These are phyloP conservation scores for Pittosporum tobira DNA, from an alignment of 129 eudicot genomes.

Conservation along the genomic window DNA sequence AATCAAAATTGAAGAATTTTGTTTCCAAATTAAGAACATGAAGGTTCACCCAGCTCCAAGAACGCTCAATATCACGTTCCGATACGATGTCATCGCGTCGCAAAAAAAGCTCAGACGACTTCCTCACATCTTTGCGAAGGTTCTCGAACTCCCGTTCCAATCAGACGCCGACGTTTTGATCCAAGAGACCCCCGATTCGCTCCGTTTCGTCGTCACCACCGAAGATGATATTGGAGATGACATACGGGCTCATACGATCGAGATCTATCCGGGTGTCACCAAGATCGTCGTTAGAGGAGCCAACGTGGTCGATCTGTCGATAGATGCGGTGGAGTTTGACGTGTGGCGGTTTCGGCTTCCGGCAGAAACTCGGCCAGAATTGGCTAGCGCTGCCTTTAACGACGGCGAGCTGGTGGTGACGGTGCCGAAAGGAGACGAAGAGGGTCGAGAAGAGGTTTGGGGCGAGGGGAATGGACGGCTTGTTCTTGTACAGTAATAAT, in stretches of 20 bases:
- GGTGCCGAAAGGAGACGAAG: slow-evolving; percentile 61
- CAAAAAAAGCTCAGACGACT: slow-evolving; percentile 83
- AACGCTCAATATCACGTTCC: slow-evolving; percentile 52
- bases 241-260: slow-evolving; percentile 49
- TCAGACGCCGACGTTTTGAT: slow-evolving; percentile 72
- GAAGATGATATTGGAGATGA: slow-evolving; percentile 31
- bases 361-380: slow-evolving; percentile 60
- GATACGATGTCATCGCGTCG: slow-evolving; percentile 45
- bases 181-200: slow-evolving; percentile 47
- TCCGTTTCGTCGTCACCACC: slow-evolving; percentile 51
- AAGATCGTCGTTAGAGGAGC: slow-evolving; percentile 52
- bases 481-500: slow-evolving; percentile 64
- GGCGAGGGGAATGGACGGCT: slow-evolving; percentile 33
- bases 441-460: slow-evolving; percentile 21
- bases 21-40: slow-evolving; percentile 21
- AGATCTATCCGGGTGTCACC: slow-evolving; percentile 85
- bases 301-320: slow-evolving; percentile 8
- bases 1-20: slow-evolving; percentile 13
- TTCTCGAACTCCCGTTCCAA: slow-evolving; percentile 77
- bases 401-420: slow-evolving; percentile 87
- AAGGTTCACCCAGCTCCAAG: slow-evolving; percentile 72
- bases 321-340: slow-evolving; percentile 59
- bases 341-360: slow-evolving; percentile 91
- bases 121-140: slow-evolving; percentile 93
- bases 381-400: slow-evolving; percentile 58